Evolutionary conservation across 768 basidiomycete species (phyloP).

Genomic region (Solioccasus polychromus): DNA sequence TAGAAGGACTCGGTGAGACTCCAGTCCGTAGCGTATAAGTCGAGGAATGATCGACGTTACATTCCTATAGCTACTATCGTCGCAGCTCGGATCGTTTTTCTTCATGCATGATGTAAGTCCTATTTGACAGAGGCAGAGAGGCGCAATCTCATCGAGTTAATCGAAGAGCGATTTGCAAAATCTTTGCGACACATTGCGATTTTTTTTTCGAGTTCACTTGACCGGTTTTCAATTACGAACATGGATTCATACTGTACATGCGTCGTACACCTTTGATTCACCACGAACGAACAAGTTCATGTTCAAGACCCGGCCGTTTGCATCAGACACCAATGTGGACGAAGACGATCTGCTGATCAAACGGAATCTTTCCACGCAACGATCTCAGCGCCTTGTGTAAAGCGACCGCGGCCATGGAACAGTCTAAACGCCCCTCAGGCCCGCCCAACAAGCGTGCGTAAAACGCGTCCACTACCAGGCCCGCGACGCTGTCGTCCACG

Average conservation of each 20-base stretch:
- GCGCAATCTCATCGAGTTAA: conserved; percentile 27
- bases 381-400: not conserved
- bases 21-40: not conserved
- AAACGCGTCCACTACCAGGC: conserved; percentile 2
- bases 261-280: not conserved
- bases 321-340: conserved; percentile 1
- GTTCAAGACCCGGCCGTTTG: not conserved
- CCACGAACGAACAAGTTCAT: not conserved
- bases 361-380: conserved; percentile 3
- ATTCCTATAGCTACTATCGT: conserved; percentile 17
- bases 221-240: too few relatives aligned
- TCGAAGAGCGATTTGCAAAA: conserved; percentile 44
- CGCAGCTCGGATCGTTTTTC: conserved; percentile 36
- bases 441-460: conserved; percentile 7
- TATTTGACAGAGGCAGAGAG: conserved; percentile 44
- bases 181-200: conserved; percentile 44
- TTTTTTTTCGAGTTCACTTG: conserved; percentile 42
- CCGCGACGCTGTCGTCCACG: conserved; percentile 11
- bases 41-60: not conserved
- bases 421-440: not conserved
- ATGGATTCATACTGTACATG: not conserved
- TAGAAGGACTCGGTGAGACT: conserved; percentile 28
- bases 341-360: conserved; percentile 8
- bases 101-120: conserved; percentile 50
- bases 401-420: not conserved